These are phyloP conservation scores for Ricinus communis DNA, from an alignment of 345 rosid genomes.

Conservation along the genomic window DNA sequence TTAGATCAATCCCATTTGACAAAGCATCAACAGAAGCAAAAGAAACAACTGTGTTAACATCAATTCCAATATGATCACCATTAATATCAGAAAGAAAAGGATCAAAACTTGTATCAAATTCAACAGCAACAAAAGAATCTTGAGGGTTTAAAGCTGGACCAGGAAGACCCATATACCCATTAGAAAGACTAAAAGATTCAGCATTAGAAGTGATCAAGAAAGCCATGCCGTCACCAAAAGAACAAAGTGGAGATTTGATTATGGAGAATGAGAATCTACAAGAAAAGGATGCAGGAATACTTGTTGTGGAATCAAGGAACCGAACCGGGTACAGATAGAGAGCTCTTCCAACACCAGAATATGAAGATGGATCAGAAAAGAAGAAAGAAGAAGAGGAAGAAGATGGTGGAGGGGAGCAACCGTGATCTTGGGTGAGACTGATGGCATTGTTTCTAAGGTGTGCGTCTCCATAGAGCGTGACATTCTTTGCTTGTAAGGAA, in stretches of 20 bases:
- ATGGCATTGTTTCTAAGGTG: conserved; percentile 47
- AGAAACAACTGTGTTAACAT: conserved; percentile 51
- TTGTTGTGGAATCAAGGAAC: conserved; percentile 51
- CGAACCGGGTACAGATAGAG: conserved; percentile 55
- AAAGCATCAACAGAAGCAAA: conserved; percentile 52
- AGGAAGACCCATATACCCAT: conserved; percentile 71
- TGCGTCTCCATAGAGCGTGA: conserved; percentile 77
- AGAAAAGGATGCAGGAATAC: conserved; percentile 59
- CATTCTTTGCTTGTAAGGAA: conserved; percentile 41
- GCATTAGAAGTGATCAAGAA: conserved; percentile 77
- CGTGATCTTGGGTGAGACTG: conserved; percentile 58
- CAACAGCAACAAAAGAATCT: conserved; percentile 70
- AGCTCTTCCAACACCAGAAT: conserved; percentile 52
- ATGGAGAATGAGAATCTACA: conserved; percentile 70
- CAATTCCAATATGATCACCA: conserved; percentile 67
- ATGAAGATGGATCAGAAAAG: conserved; percentile 14
- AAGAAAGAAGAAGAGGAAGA: conserved; percentile 27
- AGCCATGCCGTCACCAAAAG: conserved; percentile 73
- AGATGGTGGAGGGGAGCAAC: conserved; percentile 34
- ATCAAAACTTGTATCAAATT: conserved; percentile 67
- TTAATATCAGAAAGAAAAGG: conserved; percentile 55
- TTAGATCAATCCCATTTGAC: conserved; percentile 58
- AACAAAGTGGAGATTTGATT: conserved; percentile 48
- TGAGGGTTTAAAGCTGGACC: conserved; percentile 36
- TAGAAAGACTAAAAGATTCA: conserved; percentile 57